Percentiles rank a stretch among this genome's conserved stretches.
Evolutionary conservation across 192 early-diverging fungal species (phyloP).

Genomic region (Umbelopsis sp.): DNA sequence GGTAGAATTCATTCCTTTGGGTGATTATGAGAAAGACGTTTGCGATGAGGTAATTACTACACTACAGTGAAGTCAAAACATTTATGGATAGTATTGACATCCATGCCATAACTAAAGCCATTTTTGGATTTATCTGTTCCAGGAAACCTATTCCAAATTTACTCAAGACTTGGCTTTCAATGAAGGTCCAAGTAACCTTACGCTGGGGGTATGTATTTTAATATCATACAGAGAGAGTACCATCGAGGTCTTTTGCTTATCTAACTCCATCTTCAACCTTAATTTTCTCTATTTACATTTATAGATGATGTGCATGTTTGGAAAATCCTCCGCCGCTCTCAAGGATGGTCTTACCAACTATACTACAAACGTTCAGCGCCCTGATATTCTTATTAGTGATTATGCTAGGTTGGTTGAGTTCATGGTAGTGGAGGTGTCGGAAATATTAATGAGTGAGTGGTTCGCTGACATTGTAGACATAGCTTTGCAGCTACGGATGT

Average conservation of each 20-base stretch:
- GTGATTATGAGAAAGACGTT: neutral
- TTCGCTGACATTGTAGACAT: neutral
- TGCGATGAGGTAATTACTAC: neutral
- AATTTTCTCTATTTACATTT: neutral
- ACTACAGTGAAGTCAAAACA: too few species aligned
- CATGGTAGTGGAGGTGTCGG: neutral
- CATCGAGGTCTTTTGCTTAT: too few species aligned
- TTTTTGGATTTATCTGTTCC: neutral
- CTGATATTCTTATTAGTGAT: constrained; percentile 1
- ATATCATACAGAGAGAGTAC: too few species aligned
- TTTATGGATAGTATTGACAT: too few species aligned
- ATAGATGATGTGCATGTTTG: constrained; percentile 10
- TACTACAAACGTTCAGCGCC: neutral
- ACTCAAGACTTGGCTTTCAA: constrained; percentile 2
- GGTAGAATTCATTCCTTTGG: neutral
- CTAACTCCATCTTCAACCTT: neutral
- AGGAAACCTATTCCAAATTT: neutral
- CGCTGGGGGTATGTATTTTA: neutral
- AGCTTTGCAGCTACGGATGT: constrained; percentile 13
- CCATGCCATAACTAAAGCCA: neutral
- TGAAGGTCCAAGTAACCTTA: constrained; percentile 1
- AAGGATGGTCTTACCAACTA: constrained; percentile 8
- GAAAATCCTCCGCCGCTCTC: neutral
- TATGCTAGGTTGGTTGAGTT: neutral
- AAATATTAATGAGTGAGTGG: neutral